Evolutionary conservation across 805 yeast genomes (phyloP), one percentile per base, ranked within the genome.

Genomic region (Diddensiella santjacobensis): DNA sequence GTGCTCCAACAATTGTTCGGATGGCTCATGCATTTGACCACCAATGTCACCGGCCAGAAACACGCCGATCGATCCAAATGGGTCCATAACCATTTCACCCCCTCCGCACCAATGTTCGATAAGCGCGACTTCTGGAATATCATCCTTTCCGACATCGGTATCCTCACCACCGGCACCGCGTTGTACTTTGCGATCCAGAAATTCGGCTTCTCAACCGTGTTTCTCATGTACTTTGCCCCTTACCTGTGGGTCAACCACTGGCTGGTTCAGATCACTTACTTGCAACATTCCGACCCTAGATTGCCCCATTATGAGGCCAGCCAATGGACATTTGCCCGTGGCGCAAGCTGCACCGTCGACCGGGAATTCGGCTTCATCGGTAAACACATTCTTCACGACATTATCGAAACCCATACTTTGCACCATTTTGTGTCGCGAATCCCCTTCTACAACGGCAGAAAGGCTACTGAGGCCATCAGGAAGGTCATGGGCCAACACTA

Each of bases 281-380:
- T 87, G 60, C 96, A 87, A 68, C 96, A 87, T 71, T 78, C 93
- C 15, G 91, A 84, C 66, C 80, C 87, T 24, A 58, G 77, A 13
- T 74, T 87, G 74, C 90, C 96, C 24, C 95, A 87, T 67, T 87
- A 87, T 70, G 82, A 80, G 51, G 77, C 81, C 50, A 60, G 68
- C 35, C 83, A 81, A 66, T 87, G 96, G 96, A 86, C 77, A 58
- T 85, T 84, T 65, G 68, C 68, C 42, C 78, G 90, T 63, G 96
- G 96, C 57, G 95, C 96, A 24, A 90, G 93, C 48, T 86, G 91
- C 52, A 87, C 95, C 49, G 81, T 87, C 54, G 96, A 87, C 68
- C 75, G 96, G 62, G 81, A 85, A 62, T 84, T 85, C 63, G 90
- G 91, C 24, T 83, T 86, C 64, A 72, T 84, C 53, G 96, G 96